These are phyloP conservation scores for barrel medic (Medicago truncatula) DNA, from an alignment of 306 rosid species.

Conservation along the genomic window DNA sequence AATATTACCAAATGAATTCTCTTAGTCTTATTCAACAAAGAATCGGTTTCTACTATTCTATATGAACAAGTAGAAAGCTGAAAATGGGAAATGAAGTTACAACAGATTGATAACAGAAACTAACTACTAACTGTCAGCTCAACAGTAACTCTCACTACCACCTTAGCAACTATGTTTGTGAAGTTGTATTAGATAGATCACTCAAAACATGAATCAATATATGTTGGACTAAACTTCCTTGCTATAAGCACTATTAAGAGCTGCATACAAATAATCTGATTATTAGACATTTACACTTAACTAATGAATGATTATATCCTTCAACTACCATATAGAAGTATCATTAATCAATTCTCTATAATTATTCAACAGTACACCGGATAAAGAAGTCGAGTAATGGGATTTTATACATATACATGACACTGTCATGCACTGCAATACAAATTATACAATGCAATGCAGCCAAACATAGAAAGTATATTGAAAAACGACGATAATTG, in stretches of 20 bases:
- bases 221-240: background rate
- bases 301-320: slow-evolving; percentile 7
- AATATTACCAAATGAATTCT: too few relatives aligned
- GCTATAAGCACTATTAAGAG: background rate
- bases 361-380: background rate
- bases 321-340: slow-evolving; percentile 14
- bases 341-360: background rate
- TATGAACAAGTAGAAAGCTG: too few relatives aligned
- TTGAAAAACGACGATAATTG: slow-evolving; percentile 19
- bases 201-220: background rate
- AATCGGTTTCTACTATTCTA: too few relatives aligned
- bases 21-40: too few relatives aligned
- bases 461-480: slow-evolving; percentile 33
- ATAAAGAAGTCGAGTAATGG: slow-evolving; percentile 15
- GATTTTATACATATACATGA: slow-evolving; percentile 44
- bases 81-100: too few relatives aligned
- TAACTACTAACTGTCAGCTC: too few relatives aligned
- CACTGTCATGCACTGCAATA: background rate
- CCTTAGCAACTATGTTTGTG: too few relatives aligned
- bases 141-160: too few relatives aligned
- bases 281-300: background rate
- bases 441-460: slow-evolving; percentile 16
- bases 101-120: too few relatives aligned
- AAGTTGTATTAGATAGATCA: too few relatives aligned
- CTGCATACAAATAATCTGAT: background rate